Evolutionary conservation across 148 eudicot species (phyloP).

Genomic region (Chenopodium quinoa): DNA sequence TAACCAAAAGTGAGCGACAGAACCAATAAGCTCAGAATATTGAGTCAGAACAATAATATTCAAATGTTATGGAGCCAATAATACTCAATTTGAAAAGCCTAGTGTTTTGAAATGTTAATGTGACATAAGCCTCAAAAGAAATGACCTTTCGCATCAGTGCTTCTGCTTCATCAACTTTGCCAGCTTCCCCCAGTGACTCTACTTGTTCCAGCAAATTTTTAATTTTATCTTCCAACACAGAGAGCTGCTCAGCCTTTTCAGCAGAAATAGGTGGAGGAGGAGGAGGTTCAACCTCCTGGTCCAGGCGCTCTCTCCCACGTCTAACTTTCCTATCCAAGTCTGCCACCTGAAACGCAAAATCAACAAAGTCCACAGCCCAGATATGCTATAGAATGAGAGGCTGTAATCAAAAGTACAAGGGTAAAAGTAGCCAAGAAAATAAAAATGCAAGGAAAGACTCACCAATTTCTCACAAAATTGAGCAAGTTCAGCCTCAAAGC

Average conservation of each 20-base stretch:
- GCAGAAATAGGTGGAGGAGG: conserved; percentile 85
- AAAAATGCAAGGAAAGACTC: conserved; percentile 25
- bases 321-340: conserved; percentile 89
- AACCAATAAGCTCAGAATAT: not conserved
- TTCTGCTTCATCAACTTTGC: conserved; percentile 99
- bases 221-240: conserved; percentile 86
- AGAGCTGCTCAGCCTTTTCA: conserved; percentile 91
- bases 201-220: conserved; percentile 89
- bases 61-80: not conserved
- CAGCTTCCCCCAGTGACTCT: conserved; percentile 93
- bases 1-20: not conserved
- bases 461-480: conserved; percentile 95
- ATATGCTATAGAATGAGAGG: not conserved
- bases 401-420: not conserved
- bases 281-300: conserved; percentile 82
- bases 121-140: not conserved
- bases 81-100: not conserved
- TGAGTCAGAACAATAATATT: not conserved
- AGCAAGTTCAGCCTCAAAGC: conserved; percentile 89
- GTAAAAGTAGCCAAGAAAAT: not conserved
- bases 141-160: conserved; percentile 97
- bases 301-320: conserved; percentile 94
- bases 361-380: conserved; percentile 12
- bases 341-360: conserved; percentile 48
- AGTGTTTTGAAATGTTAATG: not conserved